Percentiles rank a stretch among this genome's conserved stretches.
Conservation (phyloP, 208 protist species). For the Vickermania ingenoplastis region DNA sequence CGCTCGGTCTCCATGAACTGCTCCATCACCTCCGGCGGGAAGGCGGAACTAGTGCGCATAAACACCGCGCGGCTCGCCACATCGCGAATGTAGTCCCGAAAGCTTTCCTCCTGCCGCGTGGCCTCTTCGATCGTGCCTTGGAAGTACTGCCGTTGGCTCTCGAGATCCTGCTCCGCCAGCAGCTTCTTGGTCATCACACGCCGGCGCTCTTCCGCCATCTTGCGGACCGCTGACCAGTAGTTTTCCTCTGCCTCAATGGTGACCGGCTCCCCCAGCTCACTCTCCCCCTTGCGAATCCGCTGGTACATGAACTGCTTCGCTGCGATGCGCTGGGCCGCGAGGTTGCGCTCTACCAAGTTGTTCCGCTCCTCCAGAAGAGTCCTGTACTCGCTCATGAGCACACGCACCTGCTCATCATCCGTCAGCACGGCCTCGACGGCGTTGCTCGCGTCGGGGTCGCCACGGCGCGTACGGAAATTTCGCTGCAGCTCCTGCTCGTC, state of each 20-base stretch:
- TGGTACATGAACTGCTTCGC: constrained; percentile 70
- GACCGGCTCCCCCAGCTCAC: constrained; percentile 23
- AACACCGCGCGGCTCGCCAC: constrained; percentile 40
- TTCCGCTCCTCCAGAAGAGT: constrained; percentile 46
- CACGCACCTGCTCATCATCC: constrained; percentile 20
- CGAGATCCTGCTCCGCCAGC: constrained; percentile 33
- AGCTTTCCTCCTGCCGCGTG: constrained; percentile 52
- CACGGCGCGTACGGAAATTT: constrained; percentile 4
- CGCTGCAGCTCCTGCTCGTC: constrained; percentile 13
- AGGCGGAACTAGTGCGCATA: constrained; percentile 61
- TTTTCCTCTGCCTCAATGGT: constrained; percentile 61
- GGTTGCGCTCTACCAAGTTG: constrained; percentile 45
- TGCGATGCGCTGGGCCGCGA: constrained; percentile 54
- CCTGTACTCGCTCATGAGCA: constrained; percentile 50
- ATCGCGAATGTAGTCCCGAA: constrained; percentile 61
- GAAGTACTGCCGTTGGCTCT: constrained; percentile 31
- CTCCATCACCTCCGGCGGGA: constrained; percentile 55
- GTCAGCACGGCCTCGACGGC: constrained; percentile 8
- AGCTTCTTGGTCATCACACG: constrained; percentile 21
- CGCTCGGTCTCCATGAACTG: constrained; percentile 69
- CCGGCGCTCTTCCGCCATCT: constrained; percentile 50
- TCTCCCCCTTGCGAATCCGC: constrained; percentile 64
- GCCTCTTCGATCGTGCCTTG: constrained; percentile 58
- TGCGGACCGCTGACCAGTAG: constrained; percentile 65
- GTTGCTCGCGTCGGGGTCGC: constrained; percentile 8